Evolutionary conservation across 106 monocot genomes (phyloP).

Genomic region (Allium cepa): DNA sequence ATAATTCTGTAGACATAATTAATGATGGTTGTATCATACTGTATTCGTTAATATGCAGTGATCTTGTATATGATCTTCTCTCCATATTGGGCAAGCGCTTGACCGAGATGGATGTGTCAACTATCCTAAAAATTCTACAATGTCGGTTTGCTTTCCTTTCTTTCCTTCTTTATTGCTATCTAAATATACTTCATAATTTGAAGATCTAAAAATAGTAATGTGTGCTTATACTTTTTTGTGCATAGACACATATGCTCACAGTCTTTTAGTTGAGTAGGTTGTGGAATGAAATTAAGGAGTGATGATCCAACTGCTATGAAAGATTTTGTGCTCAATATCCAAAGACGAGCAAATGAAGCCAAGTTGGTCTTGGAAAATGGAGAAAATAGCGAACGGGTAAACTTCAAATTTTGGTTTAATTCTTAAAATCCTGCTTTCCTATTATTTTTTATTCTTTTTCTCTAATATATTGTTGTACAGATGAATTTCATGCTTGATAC

Average conservation of each 20-base stretch:
- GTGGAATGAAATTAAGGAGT: conserved; percentile 85
- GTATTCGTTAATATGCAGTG: conserved; percentile 38
- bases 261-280: conserved; percentile 40
- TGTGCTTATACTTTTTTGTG: too few relatives aligned
- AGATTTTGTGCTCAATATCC: conserved; percentile 68
- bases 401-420: conserved; percentile 1
- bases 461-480: conserved; percentile 27
- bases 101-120: conserved; percentile 86
- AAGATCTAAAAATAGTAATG: too few relatives aligned
- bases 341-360: conserved; percentile 60
- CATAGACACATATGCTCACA: too few relatives aligned
- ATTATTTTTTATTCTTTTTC: too few relatives aligned
- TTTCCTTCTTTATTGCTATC: background rate
- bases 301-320: conserved; percentile 95
- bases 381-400: conserved; percentile 63
- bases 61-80: conserved; percentile 88
- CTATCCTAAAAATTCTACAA: conserved; percentile 64
- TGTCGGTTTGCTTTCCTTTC: conserved; percentile 32
- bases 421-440: background rate
- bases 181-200: background rate
- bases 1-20: too few relatives aligned
- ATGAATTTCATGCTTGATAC: conserved; percentile 99
- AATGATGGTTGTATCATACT: background rate
- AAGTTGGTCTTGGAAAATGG: conserved; percentile 17
- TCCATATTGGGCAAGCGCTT: conserved; percentile 63